Conservation (phyloP, 1,284 basidiomycete species). For the Puccinia triticina region DNA sequence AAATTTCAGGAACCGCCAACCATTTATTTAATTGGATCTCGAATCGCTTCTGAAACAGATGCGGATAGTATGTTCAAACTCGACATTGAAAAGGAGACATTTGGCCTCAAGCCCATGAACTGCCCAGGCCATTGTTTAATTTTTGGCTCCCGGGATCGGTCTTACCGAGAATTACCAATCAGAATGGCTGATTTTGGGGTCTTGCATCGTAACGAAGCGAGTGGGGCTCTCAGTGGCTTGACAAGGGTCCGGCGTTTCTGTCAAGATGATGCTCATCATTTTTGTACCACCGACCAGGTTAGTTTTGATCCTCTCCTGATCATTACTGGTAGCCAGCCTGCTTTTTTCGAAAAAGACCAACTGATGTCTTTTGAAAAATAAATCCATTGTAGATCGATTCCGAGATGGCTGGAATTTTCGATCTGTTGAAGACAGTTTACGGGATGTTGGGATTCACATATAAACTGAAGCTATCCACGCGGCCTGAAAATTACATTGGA, state of each 20-base stretch:
- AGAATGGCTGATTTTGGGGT: conserved; percentile 99
- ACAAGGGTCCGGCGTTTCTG: conserved; percentile 93
- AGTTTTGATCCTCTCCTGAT: conserved; percentile 47
- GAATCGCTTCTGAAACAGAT: conserved; percentile 64
- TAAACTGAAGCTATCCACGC: conserved; percentile 89
- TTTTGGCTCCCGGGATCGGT: conserved; percentile 90
- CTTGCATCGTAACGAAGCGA: conserved; percentile 94
- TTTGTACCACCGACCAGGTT: conserved; percentile 92
- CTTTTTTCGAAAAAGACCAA: neutral
- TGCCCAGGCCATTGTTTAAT: conserved; percentile 97
- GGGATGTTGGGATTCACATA: conserved; percentile 98
- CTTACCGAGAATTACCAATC: conserved; percentile 93
- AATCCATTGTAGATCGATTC: conserved; percentile 71
- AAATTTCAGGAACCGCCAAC: neutral
- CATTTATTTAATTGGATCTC: conserved; percentile 53
- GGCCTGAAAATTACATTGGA: conserved; percentile 93
- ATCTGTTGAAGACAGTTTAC: conserved; percentile 93
- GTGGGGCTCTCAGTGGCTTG: conserved; percentile 88
- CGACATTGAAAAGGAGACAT: conserved; percentile 91
- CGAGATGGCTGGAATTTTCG: conserved; percentile 84
- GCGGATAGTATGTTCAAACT: conserved; percentile 94
- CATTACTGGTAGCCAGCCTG: neutral
- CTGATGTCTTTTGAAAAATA: neutral
- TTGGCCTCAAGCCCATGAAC: conserved; percentile 98
- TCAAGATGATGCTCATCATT: conserved; percentile 92